A percentile compares a stretch with the other conserved stretches of the same genome.
Conservation (phyloP, 306 rosid species). For the Quercus suber region DNA sequence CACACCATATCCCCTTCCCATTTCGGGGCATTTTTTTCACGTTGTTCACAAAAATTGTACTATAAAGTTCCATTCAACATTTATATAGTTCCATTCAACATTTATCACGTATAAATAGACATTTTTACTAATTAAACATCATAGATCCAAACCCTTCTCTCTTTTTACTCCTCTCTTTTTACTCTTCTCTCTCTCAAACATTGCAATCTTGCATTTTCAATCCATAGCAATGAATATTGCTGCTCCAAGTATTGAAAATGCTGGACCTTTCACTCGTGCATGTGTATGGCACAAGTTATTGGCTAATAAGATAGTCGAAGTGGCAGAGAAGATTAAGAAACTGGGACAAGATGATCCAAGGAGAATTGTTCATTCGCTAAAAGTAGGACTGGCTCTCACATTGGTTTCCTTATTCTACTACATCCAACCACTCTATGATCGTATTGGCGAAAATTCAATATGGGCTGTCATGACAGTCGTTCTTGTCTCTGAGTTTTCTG, state of each 20-base stretch:
- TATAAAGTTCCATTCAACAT: too few species aligned
- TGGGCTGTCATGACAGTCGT: conserved; percentile 30
- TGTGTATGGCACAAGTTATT: neutral
- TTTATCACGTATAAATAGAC: too few species aligned
- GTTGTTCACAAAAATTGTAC: neutral
- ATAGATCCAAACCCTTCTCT: too few species aligned
- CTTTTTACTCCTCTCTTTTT: too few species aligned
- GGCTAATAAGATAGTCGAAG: neutral
- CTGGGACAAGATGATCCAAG: conserved; percentile 31
- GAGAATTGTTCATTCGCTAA: conserved; percentile 22
- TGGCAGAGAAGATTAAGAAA: conserved; percentile 8
- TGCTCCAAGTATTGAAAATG: neutral
- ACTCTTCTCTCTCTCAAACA: too few species aligned
- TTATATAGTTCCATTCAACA: too few species aligned
- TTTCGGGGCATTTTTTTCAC: neutral
- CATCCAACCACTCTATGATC: conserved; percentile 15
- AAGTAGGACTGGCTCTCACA: conserved; percentile 31
- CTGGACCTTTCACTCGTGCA: neutral
- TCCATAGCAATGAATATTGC: neutral
- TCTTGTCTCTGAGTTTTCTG: conserved; percentile 26
- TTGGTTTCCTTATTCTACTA: conserved; percentile 22
- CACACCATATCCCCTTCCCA: neutral
- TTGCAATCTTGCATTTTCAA: neutral
- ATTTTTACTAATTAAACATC: too few species aligned
- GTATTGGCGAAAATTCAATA: conserved; percentile 16